A percentile compares a stretch with the other conserved stretches of the same genome.
These are phyloP conservation scores for Harringtonia aguacate DNA, from an alignment of 2,329 filamentous ascomycete species.

Conservation along the genomic window DNA sequence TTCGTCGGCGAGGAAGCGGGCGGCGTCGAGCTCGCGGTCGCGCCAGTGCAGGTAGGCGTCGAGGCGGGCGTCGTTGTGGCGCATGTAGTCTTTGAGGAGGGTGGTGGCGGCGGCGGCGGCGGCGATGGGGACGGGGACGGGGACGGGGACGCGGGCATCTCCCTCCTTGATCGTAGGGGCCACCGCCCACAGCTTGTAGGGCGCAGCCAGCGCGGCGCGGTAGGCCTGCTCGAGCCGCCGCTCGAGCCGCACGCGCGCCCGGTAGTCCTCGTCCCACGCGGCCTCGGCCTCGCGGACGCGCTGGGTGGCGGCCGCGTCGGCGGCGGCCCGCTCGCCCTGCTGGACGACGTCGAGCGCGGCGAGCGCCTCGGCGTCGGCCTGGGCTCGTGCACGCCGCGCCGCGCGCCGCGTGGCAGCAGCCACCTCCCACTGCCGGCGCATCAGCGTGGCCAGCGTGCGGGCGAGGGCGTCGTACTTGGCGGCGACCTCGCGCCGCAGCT, in stretches of 20 bases:
- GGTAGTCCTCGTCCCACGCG: slow-evolving; percentile 28
- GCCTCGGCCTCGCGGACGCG: slow-evolving; percentile 23
- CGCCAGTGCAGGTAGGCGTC: slow-evolving; percentile 25
- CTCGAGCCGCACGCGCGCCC: slow-evolving; percentile 28
- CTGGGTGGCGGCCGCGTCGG: slow-evolving; percentile 15
- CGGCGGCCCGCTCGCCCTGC: slow-evolving; percentile 18
- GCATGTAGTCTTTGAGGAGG: slow-evolving; percentile 24
- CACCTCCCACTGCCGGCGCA: slow-evolving; percentile 23
- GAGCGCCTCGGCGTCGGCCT: slow-evolving; percentile 14
- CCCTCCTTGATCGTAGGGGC: no score
- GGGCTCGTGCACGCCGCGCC: slow-evolving; percentile 16
- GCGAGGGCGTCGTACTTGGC: slow-evolving; percentile 4
- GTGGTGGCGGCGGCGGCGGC: no score
- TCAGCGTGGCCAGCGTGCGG: not conserved
- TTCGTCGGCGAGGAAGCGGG: slow-evolving; percentile 25
- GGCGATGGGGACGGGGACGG: no score
- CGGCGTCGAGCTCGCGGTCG: slow-evolving; percentile 26
- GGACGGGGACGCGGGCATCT: no score
- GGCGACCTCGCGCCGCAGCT: slow-evolving; percentile 15
- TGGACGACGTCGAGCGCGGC: slow-evolving; percentile 23
- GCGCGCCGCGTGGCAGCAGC: slow-evolving; percentile 27
- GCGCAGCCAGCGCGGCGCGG: slow-evolving; percentile 10
- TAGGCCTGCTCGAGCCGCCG: slow-evolving; percentile 33
- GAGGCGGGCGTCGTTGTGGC: slow-evolving; percentile 30
- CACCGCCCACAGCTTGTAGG: slow-evolving; percentile 26